Percentiles rank a stretch among this genome's conserved stretches.
These are phyloP conservation scores for Pelargonium fulgidum DNA, from an alignment of 441 rosid genomes.

Conservation along the genomic window DNA sequence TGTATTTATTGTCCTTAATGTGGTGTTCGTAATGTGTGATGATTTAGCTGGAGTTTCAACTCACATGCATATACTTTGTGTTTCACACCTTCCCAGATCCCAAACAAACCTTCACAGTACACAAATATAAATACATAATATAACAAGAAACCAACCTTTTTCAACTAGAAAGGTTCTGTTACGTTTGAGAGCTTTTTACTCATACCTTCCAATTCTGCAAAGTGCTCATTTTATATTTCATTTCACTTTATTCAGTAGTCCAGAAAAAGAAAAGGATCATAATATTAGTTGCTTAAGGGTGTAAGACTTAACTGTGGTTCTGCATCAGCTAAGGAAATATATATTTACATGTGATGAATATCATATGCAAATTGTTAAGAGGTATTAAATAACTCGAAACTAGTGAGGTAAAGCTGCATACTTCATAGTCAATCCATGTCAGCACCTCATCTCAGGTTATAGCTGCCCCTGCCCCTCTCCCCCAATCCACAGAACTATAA, in stretches of 20 bases:
- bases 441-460: background rate
- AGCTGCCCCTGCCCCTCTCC: background rate
- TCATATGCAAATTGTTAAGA: no score
- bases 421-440: background rate
- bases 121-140: background rate
- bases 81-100: constrained; percentile 19
- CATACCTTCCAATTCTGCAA: no score
- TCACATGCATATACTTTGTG: no score
- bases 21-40: no score
- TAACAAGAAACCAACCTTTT: background rate
- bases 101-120: constrained; percentile 59
- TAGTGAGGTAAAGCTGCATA: background rate
- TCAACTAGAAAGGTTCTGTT: background rate
- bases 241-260: no score
- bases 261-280: background rate
- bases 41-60: no score
- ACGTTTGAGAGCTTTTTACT: background rate
- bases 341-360: background rate
- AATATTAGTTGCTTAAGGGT: background rate
- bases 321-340: background rate
- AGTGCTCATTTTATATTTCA: no score
- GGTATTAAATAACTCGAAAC: background rate
- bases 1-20: no score
- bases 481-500: background rate
- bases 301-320: background rate